Conservation (phyloP, 1,139 yeast genomes). For the Yamadazyma triangularis region DNA sequence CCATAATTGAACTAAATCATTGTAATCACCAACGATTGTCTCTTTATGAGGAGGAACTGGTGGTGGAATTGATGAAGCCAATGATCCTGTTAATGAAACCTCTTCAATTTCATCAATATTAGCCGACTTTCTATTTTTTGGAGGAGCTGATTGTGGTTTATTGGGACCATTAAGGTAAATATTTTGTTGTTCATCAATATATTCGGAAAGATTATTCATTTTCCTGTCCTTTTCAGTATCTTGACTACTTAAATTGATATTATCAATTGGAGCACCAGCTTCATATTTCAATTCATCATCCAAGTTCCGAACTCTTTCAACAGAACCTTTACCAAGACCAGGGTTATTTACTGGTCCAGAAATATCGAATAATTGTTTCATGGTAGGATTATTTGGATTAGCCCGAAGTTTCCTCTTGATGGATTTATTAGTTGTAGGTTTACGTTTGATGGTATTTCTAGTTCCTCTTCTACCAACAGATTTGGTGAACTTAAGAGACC, state of each 20-base stretch:
- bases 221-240: slow-evolving; percentile 11
- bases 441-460: slow-evolving; percentile 12
- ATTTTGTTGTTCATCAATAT: slow-evolving; percentile 27
- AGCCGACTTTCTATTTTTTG: slow-evolving; percentile 2
- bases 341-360: slow-evolving; percentile 29
- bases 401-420: slow-evolving; percentile 15
- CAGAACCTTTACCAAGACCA: slow-evolving; percentile 19
- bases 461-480: slow-evolving; percentile 26
- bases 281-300: slow-evolving; percentile 22
- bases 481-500: slow-evolving; percentile 19
- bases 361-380: slow-evolving; percentile 12
- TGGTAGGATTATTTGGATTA: slow-evolving; percentile 14
- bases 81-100: slow-evolving; percentile 17
- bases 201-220: slow-evolving; percentile 21
- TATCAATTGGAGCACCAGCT: slow-evolving; percentile 25
- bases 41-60: slow-evolving; percentile 23
- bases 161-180: slow-evolving; percentile 16
- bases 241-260: slow-evolving; percentile 10
- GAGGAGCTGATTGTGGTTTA: slow-evolving; percentile 4
- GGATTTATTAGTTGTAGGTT: slow-evolving; percentile 2
- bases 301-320: slow-evolving; percentile 16
- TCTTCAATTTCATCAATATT: slow-evolving; percentile 13
- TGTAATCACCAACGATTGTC: slow-evolving; percentile 8
- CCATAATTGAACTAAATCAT: slow-evolving; percentile 30
- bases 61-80: slow-evolving; percentile 17